Evolutionary conservation across 306 rosid species (phyloP).

Genomic region (Begonia masoniana): DNA sequence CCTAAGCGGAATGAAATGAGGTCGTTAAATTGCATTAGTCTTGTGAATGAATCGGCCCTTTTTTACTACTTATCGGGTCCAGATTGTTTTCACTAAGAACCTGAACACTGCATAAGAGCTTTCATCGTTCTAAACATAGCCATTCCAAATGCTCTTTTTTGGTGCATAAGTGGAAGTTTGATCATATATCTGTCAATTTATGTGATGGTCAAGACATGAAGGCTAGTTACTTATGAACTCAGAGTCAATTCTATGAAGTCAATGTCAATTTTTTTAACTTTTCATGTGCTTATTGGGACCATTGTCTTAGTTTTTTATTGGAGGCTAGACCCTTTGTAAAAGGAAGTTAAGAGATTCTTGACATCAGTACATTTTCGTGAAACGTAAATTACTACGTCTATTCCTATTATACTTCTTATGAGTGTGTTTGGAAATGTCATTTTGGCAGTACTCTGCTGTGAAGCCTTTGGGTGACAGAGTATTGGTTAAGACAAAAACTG

Average conservation of each 20-base stretch:
- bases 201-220: too few relatives aligned
- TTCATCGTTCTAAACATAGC: too few relatives aligned
- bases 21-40: not conserved
- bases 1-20: too few relatives aligned
- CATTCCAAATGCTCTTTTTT: too few relatives aligned
- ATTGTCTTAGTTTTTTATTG: not conserved
- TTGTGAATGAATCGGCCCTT: not conserved
- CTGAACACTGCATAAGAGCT: too few relatives aligned
- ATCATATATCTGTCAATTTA: too few relatives aligned
- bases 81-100: too few relatives aligned
- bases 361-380: too few relatives aligned
- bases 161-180: too few relatives aligned
- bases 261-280: not conserved
- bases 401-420: not conserved
- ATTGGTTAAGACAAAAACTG: conserved; percentile 53
- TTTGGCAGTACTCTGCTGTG: conserved; percentile 53
- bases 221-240: not conserved
- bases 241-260: not conserved
- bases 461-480: conserved; percentile 91
- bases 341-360: too few relatives aligned
- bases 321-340: not conserved
- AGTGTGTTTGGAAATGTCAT: not conserved
- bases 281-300: not conserved
- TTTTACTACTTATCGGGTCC: too few relatives aligned
- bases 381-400: not conserved